Conservation (phyloP, 1,139 yeast genomes). For the Candida mesenterica region DNA sequence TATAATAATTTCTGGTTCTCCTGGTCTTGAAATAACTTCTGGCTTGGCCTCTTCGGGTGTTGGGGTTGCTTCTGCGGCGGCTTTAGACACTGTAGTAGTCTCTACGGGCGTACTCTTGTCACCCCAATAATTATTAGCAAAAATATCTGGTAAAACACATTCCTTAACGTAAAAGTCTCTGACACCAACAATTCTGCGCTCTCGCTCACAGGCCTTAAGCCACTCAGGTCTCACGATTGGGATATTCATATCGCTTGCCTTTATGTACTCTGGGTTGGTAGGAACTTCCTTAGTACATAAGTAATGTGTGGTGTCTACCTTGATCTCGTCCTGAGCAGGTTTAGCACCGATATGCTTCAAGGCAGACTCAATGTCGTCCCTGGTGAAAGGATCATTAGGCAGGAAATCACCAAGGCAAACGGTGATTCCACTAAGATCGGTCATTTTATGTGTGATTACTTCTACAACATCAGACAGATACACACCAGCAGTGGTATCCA, state of each 20-base stretch:
- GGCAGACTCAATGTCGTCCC: constrained; percentile 61
- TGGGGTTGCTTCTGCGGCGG: background rate
- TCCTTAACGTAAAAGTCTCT: constrained; percentile 71
- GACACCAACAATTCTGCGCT: constrained; percentile 89
- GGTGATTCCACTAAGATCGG: constrained; percentile 90
- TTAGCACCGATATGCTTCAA: constrained; percentile 75
- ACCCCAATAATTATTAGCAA: constrained; percentile 44
- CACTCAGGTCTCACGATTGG: constrained; percentile 97
- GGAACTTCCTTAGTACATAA: constrained; percentile 68
- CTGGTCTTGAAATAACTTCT: constrained; percentile 1
- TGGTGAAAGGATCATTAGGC: constrained; percentile 55
- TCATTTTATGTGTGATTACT: constrained; percentile 91
- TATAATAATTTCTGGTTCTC: constrained; percentile 1
- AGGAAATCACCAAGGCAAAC: constrained; percentile 84
- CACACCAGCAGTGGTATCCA: constrained; percentile 88
- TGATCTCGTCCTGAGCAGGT: constrained; percentile 69
- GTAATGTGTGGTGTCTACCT: constrained; percentile 92
- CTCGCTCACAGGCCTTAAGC: constrained; percentile 91
- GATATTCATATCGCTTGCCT: constrained; percentile 83
- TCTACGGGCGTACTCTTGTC: constrained; percentile 12
- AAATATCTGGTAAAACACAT: constrained; percentile 48
- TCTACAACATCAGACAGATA: constrained; percentile 66
- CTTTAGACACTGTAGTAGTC: constrained; percentile 4
- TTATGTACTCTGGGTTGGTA: constrained; percentile 61
- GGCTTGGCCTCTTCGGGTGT: constrained; percentile 3